These are phyloP conservation scores for Hevea brasiliensis DNA, from an alignment of 345 rosid species.

Conservation along the genomic window DNA sequence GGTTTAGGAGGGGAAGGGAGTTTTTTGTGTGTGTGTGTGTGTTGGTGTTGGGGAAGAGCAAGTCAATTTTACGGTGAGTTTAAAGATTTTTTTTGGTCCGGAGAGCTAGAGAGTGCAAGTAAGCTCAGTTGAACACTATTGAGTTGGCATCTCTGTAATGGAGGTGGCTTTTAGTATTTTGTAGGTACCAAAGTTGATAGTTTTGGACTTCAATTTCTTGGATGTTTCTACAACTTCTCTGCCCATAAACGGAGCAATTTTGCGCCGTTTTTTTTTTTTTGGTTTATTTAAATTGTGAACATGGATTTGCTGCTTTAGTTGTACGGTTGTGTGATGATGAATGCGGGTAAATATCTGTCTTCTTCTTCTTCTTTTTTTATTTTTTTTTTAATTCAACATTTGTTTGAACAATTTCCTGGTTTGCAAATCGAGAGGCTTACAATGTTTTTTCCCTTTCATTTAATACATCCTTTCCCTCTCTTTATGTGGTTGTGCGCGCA, in stretches of 20 bases:
- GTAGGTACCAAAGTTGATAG: not conserved
- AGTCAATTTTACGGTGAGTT: not conserved
- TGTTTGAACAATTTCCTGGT: not conserved
- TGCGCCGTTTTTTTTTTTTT: not conserved
- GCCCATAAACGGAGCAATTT: not conserved
- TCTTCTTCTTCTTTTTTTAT: not conserved
- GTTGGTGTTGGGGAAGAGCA: not conserved
- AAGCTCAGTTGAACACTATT: not conserved
- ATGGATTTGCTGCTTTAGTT: not conserved
- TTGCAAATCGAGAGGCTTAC: not conserved
- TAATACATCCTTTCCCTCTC: too few relatives aligned
- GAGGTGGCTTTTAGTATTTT: not conserved
- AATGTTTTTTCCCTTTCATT: not conserved
- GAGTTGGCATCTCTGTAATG: not conserved
- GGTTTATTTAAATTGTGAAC: not conserved
- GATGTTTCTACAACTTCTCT: too few relatives aligned
- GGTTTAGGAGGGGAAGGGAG: not conserved
- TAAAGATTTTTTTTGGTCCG: too few relatives aligned
- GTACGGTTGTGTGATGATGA: not conserved
- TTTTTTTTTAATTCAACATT: too few relatives aligned
- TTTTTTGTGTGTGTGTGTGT: not conserved
- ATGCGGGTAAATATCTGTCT: slow-evolving; percentile 14
- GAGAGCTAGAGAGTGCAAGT: not conserved
- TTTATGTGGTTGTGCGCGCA: not conserved
- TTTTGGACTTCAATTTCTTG: not conserved